Conservation (phyloP, 2,329 filamentous ascomycete genomes). For the Chaetomiaceae sp. region DNA sequence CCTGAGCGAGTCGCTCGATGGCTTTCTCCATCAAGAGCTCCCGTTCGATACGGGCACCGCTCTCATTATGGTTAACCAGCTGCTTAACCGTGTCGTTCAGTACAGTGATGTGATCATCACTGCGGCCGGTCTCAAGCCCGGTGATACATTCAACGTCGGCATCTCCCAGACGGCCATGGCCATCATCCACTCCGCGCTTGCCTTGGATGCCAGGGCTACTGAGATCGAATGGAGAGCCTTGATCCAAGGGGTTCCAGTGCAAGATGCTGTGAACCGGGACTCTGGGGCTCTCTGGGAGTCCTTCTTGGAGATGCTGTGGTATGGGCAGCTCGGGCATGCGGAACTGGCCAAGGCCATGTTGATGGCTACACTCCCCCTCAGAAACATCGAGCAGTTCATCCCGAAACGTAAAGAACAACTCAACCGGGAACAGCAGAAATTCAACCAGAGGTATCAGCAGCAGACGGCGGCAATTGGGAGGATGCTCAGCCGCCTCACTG, state of each 20-base stretch:
- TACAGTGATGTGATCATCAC: conserved; percentile 57
- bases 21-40: conserved; percentile 46
- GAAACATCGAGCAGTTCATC: conserved; percentile 70
- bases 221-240: conserved; percentile 65
- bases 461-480: conserved; percentile 59
- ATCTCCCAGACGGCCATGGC: conserved; percentile 53
- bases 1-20: conserved; percentile 51
- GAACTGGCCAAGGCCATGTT: conserved; percentile 71
- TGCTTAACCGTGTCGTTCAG: conserved; percentile 60
- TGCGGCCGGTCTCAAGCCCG: conserved; percentile 45
- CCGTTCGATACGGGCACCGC: conserved; percentile 47
- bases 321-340: conserved; percentile 48
- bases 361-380: conserved; percentile 62
- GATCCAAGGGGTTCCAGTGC: conserved; percentile 54
- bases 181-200: conserved; percentile 62
- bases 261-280: conserved; percentile 62
- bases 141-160: conserved; percentile 45
- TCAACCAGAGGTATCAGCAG: conserved; percentile 57
- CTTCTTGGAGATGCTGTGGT: conserved; percentile 63
- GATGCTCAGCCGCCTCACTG: conserved; percentile 72
- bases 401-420: conserved; percentile 45
- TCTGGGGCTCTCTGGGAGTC: conserved; percentile 75
- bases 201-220: conserved; percentile 66
- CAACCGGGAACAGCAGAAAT: conserved; percentile 54
- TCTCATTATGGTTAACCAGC: conserved; percentile 58